phyloP scores from a whole-genome alignment of 2,329 filamentous ascomycete genomes.

The Colletotrichum agaves region DNA sequence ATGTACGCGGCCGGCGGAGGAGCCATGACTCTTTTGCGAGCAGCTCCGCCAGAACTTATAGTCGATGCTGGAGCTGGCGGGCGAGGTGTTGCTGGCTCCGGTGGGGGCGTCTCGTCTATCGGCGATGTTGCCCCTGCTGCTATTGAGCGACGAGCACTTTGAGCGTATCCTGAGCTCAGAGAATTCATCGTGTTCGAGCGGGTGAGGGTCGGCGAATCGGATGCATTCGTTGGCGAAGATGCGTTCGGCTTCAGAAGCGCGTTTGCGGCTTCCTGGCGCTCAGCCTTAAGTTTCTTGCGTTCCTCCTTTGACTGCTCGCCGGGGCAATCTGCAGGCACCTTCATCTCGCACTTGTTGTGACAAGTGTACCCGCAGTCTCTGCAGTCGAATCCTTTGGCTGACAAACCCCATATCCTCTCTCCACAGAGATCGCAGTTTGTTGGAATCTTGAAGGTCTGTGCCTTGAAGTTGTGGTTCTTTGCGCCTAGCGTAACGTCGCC shows the following conservation, averaged over 20 bases:
- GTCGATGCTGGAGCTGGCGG: conserved; percentile 37
- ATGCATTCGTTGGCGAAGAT: conserved; percentile 56
- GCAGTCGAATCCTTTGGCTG: conserved; percentile 96
- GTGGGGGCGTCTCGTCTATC: conserved; percentile 56
- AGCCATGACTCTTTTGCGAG: conserved; percentile 79
- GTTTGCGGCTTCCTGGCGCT: conserved; percentile 83
- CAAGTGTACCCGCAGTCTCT: conserved; percentile 97
- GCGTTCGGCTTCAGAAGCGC: conserved; percentile 60
- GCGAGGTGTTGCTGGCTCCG: conserved; percentile 50
- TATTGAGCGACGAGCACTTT: conserved; percentile 80
- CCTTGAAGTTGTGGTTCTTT: conserved; percentile 96
- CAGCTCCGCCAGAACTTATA: conserved; percentile 42
- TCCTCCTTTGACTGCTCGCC: conserved; percentile 95
- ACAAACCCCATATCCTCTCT: conserved; percentile 96
- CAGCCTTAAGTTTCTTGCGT: conserved; percentile 90
- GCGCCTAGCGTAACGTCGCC: conserved; percentile 93
- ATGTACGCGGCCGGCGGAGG: conserved; percentile 88
- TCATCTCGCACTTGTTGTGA: conserved; percentile 99
- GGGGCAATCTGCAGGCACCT: conserved; percentile 94
- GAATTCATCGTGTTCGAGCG: conserved; percentile 92
- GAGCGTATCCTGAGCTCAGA: conserved; percentile 86
- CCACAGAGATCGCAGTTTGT: conserved; percentile 98
- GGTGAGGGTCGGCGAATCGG: conserved; percentile 74
- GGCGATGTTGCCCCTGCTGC: conserved; percentile 68
- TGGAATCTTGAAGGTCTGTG: conserved; percentile 99